These are phyloP conservation scores for Suaeda aralocaspica DNA, from an alignment of 148 eudicot species.

Conservation along the genomic window DNA sequence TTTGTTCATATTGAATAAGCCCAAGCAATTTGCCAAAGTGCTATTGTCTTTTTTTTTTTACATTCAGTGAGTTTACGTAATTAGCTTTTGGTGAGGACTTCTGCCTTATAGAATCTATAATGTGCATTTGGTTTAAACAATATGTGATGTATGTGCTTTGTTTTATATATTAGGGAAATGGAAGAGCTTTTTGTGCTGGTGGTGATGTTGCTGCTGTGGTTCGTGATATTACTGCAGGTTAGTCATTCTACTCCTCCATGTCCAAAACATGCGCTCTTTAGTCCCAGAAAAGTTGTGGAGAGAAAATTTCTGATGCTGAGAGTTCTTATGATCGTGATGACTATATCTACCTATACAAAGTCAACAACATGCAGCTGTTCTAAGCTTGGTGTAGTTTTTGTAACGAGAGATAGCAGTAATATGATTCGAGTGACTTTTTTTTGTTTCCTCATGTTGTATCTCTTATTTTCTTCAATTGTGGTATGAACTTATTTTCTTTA, in stretches of 20 bases:
- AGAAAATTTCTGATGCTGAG: not conserved
- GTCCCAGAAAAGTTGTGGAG: not conserved
- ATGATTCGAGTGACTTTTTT: not conserved
- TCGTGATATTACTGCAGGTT: conserved; percentile 53
- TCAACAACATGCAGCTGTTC: not conserved
- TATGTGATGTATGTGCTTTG: not conserved
- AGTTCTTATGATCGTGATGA: not conserved
- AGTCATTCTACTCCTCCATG: conserved; percentile 1
- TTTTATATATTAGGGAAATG: conserved; percentile 53
- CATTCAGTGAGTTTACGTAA: no score
- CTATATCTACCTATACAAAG: no score
- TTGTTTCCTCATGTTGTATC: not conserved
- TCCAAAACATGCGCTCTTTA: not conserved
- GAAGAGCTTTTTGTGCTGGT: conserved; percentile 93
- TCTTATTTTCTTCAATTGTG: not conserved
- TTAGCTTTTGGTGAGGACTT: not conserved
- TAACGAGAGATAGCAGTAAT: not conserved
- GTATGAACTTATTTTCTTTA: not conserved
- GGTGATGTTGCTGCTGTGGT: conserved; percentile 84
- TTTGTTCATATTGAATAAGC: no score
- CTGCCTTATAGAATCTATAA: not conserved
- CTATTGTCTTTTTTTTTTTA: no score
- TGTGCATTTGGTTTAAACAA: not conserved
- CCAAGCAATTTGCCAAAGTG: no score
- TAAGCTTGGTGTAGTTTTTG: not conserved